Percentiles rank a stretch among this genome's conserved stretches.
Conservation (phyloP, 1,139 yeast genomes). For the Saccharomyces hybrid region DNA sequence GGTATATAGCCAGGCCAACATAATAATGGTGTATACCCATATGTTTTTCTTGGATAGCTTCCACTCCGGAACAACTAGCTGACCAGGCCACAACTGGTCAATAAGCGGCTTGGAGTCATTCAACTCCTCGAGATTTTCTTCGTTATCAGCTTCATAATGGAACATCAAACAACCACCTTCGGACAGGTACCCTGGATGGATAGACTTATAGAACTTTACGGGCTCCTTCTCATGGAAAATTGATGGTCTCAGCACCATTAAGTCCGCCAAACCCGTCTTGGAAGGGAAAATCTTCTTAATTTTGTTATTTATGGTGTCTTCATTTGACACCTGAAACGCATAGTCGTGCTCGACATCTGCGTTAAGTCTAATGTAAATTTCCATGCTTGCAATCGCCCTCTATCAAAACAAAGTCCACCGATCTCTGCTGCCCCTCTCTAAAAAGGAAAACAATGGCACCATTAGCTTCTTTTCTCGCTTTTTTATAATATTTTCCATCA, state of each 20-base stretch:
- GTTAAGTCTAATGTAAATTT: constrained; percentile 76
- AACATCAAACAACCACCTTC: constrained; percentile 75
- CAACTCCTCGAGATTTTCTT: constrained; percentile 38
- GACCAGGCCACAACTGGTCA: constrained; percentile 80
- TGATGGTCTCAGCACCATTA: constrained; percentile 67
- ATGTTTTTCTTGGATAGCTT: constrained; percentile 45
- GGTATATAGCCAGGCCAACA: constrained; percentile 75
- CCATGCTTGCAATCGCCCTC: constrained; percentile 34
- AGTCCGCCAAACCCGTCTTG: constrained; percentile 36
- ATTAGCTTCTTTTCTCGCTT: neutral
- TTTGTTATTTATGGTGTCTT: constrained; percentile 46
- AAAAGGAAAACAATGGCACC: neutral
- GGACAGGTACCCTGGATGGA: constrained; percentile 77
- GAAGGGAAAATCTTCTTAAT: constrained; percentile 53
- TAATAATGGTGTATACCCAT: constrained; percentile 38
- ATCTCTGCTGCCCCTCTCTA: neutral
- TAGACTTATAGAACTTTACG: constrained; percentile 56
- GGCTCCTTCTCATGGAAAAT: constrained; percentile 63
- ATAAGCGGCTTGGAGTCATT: constrained; percentile 42
- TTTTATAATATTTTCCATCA: neutral
- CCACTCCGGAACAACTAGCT: constrained; percentile 80
- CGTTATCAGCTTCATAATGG: constrained; percentile 47
- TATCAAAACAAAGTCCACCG: neutral
- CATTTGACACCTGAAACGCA: constrained; percentile 64
- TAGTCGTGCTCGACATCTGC: constrained; percentile 82